A percentile compares a stretch with the other conserved stretches of the same genome.
Evolutionary conservation across 208 protist species (phyloP).

Genomic region (Lotmaria passim): DNA sequence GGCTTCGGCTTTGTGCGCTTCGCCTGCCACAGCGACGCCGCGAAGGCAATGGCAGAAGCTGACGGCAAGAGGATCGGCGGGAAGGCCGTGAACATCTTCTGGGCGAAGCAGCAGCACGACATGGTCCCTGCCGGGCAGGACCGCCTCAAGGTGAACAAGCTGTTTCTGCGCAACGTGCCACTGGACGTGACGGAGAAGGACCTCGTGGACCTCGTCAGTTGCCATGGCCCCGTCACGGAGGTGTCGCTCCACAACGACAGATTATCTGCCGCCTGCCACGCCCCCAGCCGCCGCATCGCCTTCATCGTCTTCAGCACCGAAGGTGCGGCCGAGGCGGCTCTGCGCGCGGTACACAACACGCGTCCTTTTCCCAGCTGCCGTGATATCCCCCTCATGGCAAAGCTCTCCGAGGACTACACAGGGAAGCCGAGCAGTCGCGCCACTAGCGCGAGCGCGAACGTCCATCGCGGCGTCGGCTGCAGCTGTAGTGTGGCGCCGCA

Average conservation of each 20-base stretch:
- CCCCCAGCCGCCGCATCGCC: conserved; percentile 43
- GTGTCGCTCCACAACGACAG: conserved; percentile 44
- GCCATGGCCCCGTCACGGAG: conserved; percentile 31
- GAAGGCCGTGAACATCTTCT: conserved; percentile 35
- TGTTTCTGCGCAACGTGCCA: conserved; percentile 63
- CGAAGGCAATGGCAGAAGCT: conserved; percentile 20
- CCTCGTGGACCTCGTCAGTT: conserved; percentile 21
- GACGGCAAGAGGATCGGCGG: conserved; percentile 16
- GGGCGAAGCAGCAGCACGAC: conserved; percentile 51
- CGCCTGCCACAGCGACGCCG: conserved; percentile 21
- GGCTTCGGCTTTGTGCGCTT: conserved; percentile 55
- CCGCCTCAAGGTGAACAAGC: conserved; percentile 46
- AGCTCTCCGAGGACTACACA: conserved; percentile 39
- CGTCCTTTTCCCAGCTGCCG: conserved; percentile 41
- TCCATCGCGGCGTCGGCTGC: background rate
- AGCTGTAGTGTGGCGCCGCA: background rate
- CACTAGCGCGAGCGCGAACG: background rate
- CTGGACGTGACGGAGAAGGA: conserved; percentile 27
- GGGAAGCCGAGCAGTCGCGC: background rate
- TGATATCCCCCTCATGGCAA: conserved; percentile 53
- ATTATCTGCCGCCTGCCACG: background rate
- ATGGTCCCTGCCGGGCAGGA: conserved; percentile 33
- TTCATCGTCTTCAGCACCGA: conserved; percentile 49
- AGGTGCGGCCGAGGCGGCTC: conserved; percentile 39
- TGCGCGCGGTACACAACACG: conserved; percentile 45